A percentile compares a stretch with the other conserved stretches of the same genome.
Evolutionary conservation across 257 asterid species (phyloP).

Genomic region (Plantago major): DNA sequence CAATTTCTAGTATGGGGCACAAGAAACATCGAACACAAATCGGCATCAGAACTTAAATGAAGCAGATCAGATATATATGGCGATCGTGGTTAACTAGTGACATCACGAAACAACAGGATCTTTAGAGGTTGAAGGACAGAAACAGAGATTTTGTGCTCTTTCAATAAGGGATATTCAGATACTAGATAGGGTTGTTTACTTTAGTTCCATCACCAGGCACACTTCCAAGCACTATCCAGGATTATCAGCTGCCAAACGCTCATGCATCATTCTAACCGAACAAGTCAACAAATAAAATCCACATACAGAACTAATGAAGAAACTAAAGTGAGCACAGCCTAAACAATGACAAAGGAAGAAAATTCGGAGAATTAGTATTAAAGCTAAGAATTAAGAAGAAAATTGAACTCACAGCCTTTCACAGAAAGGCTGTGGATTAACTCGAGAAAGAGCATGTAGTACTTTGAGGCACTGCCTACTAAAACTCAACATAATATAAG

Average conservation of each 20-base stretch:
- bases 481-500: conserved; percentile 28
- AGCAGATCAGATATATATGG: no score
- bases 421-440: conserved; percentile 19
- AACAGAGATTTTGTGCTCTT: conserved; percentile 16
- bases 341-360: not conserved
- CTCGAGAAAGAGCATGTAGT: conserved; percentile 22
- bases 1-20: no score
- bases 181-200: not conserved
- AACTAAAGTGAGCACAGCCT: not conserved
- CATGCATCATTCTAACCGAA: not conserved
- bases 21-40: no score
- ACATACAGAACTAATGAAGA: not conserved
- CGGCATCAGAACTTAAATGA: no score
- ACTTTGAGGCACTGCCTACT: conserved; percentile 29
- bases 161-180: conserved; percentile 7
- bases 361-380: not conserved
- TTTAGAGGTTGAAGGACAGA: no score
- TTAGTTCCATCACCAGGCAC: not conserved
- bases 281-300: not conserved
- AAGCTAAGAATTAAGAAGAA: not conserved
- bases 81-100: no score
- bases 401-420: conserved; percentile 15
- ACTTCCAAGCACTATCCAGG: no score
- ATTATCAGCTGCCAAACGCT: no score
- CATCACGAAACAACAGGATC: no score